A percentile compares a stretch with the other conserved stretches of the same genome.
These are phyloP conservation scores for Kuraishia ogatae DNA, from an alignment of 805 yeast species.

Conservation along the genomic window DNA sequence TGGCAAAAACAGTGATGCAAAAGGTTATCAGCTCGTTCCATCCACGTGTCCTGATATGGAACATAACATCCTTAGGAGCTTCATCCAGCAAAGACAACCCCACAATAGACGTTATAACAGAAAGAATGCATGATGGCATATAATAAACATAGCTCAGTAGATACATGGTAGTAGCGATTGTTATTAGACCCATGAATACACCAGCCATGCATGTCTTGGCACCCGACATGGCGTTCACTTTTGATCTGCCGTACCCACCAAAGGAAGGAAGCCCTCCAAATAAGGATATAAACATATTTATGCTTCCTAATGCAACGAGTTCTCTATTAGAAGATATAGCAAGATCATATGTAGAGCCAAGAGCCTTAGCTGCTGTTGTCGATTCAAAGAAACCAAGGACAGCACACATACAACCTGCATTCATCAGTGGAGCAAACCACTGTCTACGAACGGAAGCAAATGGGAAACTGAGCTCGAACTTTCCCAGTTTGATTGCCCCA, in stretches of 20 bases:
- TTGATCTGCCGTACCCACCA: slow-evolving; percentile 94
- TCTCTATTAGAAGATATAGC: slow-evolving; percentile 85
- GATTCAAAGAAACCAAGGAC: slow-evolving; percentile 88
- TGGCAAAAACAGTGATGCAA: slow-evolving; percentile 50
- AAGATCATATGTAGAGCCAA: slow-evolving; percentile 64
- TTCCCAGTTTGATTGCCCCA: slow-evolving; percentile 53
- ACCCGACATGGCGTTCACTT: slow-evolving; percentile 79
- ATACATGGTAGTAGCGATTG: slow-evolving; percentile 55
- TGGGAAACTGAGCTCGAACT: slow-evolving; percentile 49
- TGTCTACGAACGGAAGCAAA: slow-evolving; percentile 35
- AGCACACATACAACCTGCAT: slow-evolving; percentile 72
- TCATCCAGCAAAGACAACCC: slow-evolving; percentile 76
- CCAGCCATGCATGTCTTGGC: slow-evolving; percentile 85
- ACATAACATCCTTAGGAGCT: slow-evolving; percentile 67
- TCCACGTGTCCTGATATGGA: slow-evolving; percentile 68
- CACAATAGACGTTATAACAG: slow-evolving; percentile 72
- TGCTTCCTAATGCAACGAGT: slow-evolving; percentile 77
- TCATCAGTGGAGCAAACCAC: slow-evolving; percentile 45
- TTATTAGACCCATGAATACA: slow-evolving; percentile 66
- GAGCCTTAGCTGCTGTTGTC: slow-evolving; percentile 83
- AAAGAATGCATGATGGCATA: slow-evolving; percentile 71
- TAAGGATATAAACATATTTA: slow-evolving; percentile 53
- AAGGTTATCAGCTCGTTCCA: slow-evolving; percentile 69
- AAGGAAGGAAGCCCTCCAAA: slow-evolving; percentile 78
- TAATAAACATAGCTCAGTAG: slow-evolving; percentile 57